A percentile compares a stretch with the other conserved stretches of the same genome.
Evolutionary conservation across 148 eudicot genomes (phyloP).

Genomic region (Spergularia bocconei): DNA sequence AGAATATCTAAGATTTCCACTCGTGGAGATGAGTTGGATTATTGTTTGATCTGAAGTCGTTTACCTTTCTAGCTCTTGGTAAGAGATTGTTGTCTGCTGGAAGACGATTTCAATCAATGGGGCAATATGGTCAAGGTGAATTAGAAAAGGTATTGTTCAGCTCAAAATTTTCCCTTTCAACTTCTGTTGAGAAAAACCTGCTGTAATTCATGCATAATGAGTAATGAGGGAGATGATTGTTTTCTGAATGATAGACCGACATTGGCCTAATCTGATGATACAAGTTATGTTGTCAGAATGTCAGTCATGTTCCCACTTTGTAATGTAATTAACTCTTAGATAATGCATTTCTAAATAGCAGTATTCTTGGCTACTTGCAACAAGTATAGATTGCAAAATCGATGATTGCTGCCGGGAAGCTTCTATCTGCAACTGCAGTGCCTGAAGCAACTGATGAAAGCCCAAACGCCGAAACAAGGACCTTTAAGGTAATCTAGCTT

Average conservation of each 20-base stretch:
- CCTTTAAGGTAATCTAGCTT: constrained; percentile 55
- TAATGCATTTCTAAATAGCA: constrained; percentile 35
- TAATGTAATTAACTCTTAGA: constrained; percentile 25
- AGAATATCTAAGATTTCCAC: no score
- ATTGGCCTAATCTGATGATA: constrained; percentile 3
- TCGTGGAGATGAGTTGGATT: not conserved
- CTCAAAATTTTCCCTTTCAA: not conserved
- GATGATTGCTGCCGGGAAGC: constrained; percentile 70
- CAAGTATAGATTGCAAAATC: constrained; percentile 85
- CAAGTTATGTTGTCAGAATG: not conserved
- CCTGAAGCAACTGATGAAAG: constrained; percentile 36
- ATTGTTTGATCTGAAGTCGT: constrained; percentile 7
- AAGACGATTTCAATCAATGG: constrained; percentile 91
- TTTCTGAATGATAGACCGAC: not conserved
- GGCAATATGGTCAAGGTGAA: constrained; percentile 98
- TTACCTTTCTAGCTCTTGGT: constrained; percentile 63
- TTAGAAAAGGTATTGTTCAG: constrained; percentile 57
- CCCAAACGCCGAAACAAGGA: constrained; percentile 51
- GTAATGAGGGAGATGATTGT: not conserved
- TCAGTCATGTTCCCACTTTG: not conserved
- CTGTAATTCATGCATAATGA: not conserved
- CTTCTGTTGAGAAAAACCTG: not conserved
- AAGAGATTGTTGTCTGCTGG: constrained; percentile 82
- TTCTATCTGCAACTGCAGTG: constrained; percentile 47
- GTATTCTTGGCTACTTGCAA: constrained; percentile 43